Conservation (phyloP, 768 basidiomycete species). For the Rhodotorula kratochvilovae region DNA sequence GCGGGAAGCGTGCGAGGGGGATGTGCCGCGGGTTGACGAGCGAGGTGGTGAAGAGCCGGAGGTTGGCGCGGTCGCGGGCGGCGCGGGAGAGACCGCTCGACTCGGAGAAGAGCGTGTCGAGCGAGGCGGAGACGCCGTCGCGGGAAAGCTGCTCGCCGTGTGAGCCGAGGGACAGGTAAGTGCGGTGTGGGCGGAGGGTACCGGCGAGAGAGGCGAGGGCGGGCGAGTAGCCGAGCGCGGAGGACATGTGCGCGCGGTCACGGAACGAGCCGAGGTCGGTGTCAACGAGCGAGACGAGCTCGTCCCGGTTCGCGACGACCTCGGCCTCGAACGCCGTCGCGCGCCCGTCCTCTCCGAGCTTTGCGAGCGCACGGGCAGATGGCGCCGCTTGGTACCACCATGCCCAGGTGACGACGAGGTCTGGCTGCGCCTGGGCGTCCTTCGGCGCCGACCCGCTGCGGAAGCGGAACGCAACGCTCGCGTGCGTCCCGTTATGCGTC, state of each 20-base stretch:
- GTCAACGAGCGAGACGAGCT: constrained; percentile 22
- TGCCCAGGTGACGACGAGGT: constrained; percentile 23
- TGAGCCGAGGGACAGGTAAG: constrained; percentile 33
- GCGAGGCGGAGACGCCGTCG: constrained; percentile 9
- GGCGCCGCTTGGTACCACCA: constrained; percentile 32
- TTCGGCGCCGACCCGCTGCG: background rate
- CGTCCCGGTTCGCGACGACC: constrained; percentile 13
- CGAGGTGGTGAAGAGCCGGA: constrained; percentile 28
- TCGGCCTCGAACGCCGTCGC: background rate
- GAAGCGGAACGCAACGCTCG: constrained; percentile 20
- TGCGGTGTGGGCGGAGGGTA: constrained; percentile 23
- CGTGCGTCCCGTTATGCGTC: constrained; percentile 32
- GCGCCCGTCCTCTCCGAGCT: background rate
- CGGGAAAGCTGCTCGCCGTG: constrained; percentile 25
- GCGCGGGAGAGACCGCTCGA: constrained; percentile 1
- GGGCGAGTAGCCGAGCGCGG: background rate
- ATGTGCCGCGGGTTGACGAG: constrained; percentile 33
- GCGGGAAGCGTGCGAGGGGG: constrained; percentile 35
- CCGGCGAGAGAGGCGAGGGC: background rate
- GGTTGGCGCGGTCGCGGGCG: constrained; percentile 5
- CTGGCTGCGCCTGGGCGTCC: background rate
- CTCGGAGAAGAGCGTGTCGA: constrained; percentile 25
- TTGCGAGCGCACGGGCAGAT: background rate
- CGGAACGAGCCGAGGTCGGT: constrained; percentile 12
- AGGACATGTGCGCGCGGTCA: background rate